Evolutionary conservation across 169 alveolate species (phyloP), one percentile per base, ranked within the genome.

Genomic region (Plasmodium chabaudi): DNA sequence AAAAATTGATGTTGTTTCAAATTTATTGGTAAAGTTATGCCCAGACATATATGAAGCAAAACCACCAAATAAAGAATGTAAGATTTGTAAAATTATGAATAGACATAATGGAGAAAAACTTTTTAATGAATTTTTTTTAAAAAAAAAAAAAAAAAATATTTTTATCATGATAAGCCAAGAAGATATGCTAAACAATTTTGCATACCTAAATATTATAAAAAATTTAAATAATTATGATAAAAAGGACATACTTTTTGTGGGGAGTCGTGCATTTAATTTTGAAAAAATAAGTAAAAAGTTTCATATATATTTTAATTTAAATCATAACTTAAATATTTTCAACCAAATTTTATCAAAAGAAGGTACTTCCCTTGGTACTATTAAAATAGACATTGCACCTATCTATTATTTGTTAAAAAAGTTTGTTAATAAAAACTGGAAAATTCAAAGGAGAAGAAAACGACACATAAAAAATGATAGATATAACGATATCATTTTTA

Each of bases 231-330:
- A 77, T 68, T 77, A 77, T 51, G 49, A 77, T 21, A 77, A 46
- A 53, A 77, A 57, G 49, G 88, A 77, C 23, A 57, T 77, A 12
- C 77, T 77, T 46, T 77, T 63, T 77, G 74, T 77, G 46, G 69
- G 68, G 15, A 63, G 79, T 56, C 88, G 88, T 51, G 27, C 75
- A 25, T 77, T 63, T 60, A 67, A 77, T 64, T 77, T 64, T 77
- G 88, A 77, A 69, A 77, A 77, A 15, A 51, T 77, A 27, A 77
- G 88, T 46, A 77, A 64, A 63, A 77, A 23, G 49, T 77, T 47
- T 68, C 65, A 64, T 42, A 77, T 77, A 77, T 77, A 47, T 34
- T 77, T 77, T 77, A 77, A 77, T 42, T 51, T 77, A 68, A 77
- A 44, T 63, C 34, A 77, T 46, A 77, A 77, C 47, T 12, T 77